Evolutionary conservation across 345 rosid species (phyloP).

Genomic region (Eucalyptus polyanthemos): DNA sequence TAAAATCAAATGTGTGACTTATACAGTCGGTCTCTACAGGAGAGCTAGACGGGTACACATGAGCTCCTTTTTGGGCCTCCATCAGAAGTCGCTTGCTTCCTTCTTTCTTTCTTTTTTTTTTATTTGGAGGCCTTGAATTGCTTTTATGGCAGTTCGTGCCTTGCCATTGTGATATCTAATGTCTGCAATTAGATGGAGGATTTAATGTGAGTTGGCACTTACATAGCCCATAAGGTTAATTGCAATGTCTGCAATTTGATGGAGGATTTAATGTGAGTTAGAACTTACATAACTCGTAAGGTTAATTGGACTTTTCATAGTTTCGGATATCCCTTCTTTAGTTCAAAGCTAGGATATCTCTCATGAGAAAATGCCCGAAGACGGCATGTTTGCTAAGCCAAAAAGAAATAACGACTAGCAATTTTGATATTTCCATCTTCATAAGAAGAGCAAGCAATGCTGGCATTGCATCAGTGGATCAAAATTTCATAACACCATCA

Average conservation of each 20-base stretch:
- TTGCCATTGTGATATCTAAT: background rate
- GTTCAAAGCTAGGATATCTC: no score
- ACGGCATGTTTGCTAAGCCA: background rate
- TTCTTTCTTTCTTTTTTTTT: no score
- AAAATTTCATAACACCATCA: background rate
- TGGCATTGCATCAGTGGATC: background rate
- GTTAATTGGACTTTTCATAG: no score
- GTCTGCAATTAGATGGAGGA: background rate
- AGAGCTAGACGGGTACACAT: no score
- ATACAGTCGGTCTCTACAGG: no score
- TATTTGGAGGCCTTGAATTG: background rate
- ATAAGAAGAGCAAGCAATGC: background rate
- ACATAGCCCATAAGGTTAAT: no score
- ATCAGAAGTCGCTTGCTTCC: no score
- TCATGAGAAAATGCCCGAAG: background rate
- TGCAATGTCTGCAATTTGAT: background rate
- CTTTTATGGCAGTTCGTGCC: background rate
- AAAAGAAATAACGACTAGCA: background rate
- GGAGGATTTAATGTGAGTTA: background rate
- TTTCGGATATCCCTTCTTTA: no score
- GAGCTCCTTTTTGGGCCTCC: no score
- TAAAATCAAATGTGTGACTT: no score
- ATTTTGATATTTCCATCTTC: background rate
- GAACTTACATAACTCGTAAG: no score
- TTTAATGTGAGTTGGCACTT: no score